Conservation (phyloP, 192 early-diverging fungal species). For the Podochytrium sp. region DNA sequence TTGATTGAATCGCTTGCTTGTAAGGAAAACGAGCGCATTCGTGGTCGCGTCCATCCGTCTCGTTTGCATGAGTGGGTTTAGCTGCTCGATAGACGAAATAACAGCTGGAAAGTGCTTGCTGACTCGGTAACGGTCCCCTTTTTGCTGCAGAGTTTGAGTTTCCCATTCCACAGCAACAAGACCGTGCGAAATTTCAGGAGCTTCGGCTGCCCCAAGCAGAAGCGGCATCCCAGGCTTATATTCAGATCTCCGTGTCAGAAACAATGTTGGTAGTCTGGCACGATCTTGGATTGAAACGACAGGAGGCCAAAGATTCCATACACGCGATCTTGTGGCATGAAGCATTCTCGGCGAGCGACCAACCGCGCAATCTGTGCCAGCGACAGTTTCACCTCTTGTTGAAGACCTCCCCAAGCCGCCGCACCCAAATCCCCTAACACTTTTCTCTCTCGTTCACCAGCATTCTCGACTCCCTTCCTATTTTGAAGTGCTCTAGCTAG, state of each 20-base stretch:
- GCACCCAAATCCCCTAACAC: neutral
- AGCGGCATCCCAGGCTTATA: neutral
- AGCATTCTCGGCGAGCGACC: neutral
- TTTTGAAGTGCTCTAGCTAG: too few relatives aligned
- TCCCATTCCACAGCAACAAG: neutral
- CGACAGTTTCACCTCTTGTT: neutral
- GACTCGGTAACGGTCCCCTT: neutral
- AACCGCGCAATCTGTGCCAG: neutral
- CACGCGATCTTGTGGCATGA: neutral
- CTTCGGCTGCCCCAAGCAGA: neutral
- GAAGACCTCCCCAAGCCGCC: neutral
- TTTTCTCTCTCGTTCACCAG: neutral
- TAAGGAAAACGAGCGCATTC: neutral
- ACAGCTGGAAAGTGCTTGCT: neutral
- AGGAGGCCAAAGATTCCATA: neutral
- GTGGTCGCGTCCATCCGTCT: neutral
- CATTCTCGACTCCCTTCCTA: neutral
- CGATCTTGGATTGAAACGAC: neutral
- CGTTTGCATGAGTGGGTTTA: neutral
- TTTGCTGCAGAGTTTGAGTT: neutral
- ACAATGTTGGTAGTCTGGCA: neutral
- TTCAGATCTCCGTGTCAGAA: neutral
- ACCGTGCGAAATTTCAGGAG: neutral
- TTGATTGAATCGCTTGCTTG: neutral
- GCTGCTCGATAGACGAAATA: neutral